Base-by-base conservation (phyloP, 306 rosid species). In the Cucurbita maxima region DNA sequence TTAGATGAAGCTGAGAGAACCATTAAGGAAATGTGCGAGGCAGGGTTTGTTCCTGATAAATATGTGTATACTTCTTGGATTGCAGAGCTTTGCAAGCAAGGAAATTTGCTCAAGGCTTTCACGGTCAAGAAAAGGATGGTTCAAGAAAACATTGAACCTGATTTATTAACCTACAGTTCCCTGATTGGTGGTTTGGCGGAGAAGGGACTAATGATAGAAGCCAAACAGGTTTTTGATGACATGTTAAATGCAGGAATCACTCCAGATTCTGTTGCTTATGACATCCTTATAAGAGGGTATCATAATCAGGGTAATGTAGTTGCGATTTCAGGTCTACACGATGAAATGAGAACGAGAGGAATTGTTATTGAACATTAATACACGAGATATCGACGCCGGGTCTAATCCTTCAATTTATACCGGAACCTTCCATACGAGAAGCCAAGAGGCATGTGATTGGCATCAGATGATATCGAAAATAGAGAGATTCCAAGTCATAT, bases 181-280 rank as follows among this genome's bases (percentile, higher is more conserved):
- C 68, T 82, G 9, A 76, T 82, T 36, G 43, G 25, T 25, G 81
- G 83, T 68, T 76, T 82, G 77, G 74, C 81, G 7, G 75, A 48
- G 41, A 76, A 73, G 71, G 83, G 83, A 71, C 83, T 79, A 34
- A 79, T 82, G 83, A 56, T 82, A 59, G 86, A 82, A 68, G 83
- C 83, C 15, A 56, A 61, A 69, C 77, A 82, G 60, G 79, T 82
- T 60, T 82, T 82, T 50, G 76, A 79, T 54, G 78, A 68, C 36
- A 76, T 79, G 86, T 68, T 79, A 64, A 76, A 76, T 44, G 74
- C 63, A 52, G 83, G 83, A 69, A 59, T 79, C 16, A 37, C 74
- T 54, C 83, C 83, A 16, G 81, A 82, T 63, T 70, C 34, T 55
- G 81, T 30, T 10, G 72, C 74, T 60, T 79, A 73, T 73, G 75